Evolutionary conservation across 2,329 filamentous ascomycete species (phyloP).

Genomic region (Allantophomopsis lycopodina): DNA sequence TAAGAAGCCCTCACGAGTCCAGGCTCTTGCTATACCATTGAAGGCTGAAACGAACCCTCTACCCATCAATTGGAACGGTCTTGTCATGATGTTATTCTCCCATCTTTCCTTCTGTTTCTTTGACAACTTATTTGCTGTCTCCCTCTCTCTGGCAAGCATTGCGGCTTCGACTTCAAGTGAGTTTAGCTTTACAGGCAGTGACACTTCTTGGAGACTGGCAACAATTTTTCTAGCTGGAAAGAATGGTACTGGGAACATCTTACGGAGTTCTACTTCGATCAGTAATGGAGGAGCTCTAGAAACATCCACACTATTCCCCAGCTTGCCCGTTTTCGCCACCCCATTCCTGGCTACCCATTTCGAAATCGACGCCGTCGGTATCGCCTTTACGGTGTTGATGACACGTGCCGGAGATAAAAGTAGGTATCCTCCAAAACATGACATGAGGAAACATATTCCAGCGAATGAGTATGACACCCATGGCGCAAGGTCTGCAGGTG

Average conservation of each 20-base stretch:
- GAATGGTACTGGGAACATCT: conserved; percentile 16
- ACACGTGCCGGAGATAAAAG: conserved; percentile 41
- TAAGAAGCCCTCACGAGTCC: conserved; percentile 42
- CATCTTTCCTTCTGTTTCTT: conserved; percentile 28
- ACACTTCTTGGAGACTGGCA: conserved; percentile 9
- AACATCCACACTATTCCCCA: not conserved
- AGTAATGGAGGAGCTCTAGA: conserved; percentile 20
- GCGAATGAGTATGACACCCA: conserved; percentile 46
- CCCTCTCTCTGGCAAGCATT: conserved; percentile 22
- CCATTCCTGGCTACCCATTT: conserved; percentile 2
- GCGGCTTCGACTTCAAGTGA: conserved; percentile 16
- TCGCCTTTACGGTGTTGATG: conserved; percentile 26
- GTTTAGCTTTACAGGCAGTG: conserved; percentile 15
- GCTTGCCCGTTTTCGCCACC: not conserved
- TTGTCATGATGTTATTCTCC: conserved; percentile 39
- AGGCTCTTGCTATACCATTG: conserved; percentile 30
- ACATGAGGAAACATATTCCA: conserved; percentile 44
- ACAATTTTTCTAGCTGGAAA: conserved; percentile 11
- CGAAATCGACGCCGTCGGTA: conserved; percentile 7
- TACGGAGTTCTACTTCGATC: conserved; percentile 32
- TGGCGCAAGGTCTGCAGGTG: conserved; percentile 33
- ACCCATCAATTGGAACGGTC: conserved; percentile 37
- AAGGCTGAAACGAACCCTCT: conserved; percentile 28
- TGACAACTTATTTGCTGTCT: conserved; percentile 6
- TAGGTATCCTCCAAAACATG: conserved; percentile 44